A percentile compares a stretch with the other conserved stretches of the same genome.
Evolutionary conservation across 108 stramenopile genomes (phyloP).

Genomic region (Cyclotella cryptica): DNA sequence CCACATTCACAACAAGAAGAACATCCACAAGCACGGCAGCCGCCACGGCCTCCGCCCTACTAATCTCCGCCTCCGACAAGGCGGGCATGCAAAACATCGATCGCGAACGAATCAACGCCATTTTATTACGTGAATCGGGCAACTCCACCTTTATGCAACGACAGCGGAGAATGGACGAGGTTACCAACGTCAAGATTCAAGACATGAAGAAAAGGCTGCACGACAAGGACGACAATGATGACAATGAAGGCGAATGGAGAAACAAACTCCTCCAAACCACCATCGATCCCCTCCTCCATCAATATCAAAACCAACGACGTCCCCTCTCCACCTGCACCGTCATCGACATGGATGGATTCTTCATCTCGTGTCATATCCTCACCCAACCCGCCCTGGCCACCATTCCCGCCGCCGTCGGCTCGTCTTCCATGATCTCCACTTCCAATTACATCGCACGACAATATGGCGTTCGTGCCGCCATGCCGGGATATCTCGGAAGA

Average conservation of each 20-base stretch:
- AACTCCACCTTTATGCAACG: slow-evolving; percentile 76
- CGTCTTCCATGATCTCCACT: slow-evolving; percentile 85
- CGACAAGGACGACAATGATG: slow-evolving; percentile 43
- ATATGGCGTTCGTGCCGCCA: slow-evolving; percentile 96
- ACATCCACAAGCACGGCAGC: too few relatives aligned
- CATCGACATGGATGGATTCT: slow-evolving; percentile 96
- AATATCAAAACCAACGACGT: slow-evolving; percentile 28
- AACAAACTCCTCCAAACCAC: slow-evolving; percentile 10
- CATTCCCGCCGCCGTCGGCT: slow-evolving; percentile 92
- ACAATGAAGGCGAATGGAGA: slow-evolving; percentile 41
- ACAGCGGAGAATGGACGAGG: slow-evolving; percentile 70
- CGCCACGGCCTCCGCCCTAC: slow-evolving; percentile 66
- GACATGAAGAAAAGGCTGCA: slow-evolving; percentile 49
- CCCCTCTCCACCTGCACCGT: slow-evolving; percentile 80
- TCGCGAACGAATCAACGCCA: slow-evolving; percentile 76
- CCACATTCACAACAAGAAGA: background rate
- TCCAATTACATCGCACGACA: slow-evolving; percentile 93
- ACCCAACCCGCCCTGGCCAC: slow-evolving; percentile 81
- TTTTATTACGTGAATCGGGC: slow-evolving; percentile 78
- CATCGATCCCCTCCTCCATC: slow-evolving; percentile 31
- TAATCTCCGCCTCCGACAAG: slow-evolving; percentile 78
- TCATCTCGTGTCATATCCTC: slow-evolving; percentile 88
- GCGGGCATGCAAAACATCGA: slow-evolving; percentile 88
- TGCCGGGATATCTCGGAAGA: slow-evolving; percentile 97
- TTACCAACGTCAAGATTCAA: slow-evolving; percentile 62